Evolutionary conservation across 768 basidiomycete genomes (phyloP), one percentile per base, ranked within the genome.

Genomic region (Termitomyces sp.): DNA sequence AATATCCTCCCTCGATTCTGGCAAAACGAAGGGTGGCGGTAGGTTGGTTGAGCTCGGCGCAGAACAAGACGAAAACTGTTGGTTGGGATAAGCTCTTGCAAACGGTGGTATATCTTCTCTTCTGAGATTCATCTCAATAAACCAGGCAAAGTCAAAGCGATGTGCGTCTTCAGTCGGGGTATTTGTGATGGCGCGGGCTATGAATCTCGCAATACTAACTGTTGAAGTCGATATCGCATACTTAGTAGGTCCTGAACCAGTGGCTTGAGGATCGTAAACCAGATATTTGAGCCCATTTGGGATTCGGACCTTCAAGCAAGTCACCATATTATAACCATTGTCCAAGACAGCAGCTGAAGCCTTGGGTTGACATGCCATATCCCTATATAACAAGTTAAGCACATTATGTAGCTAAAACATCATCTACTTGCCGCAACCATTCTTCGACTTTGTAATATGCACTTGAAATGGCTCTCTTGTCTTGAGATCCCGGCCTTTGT

Each of bases 211-310:
- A 16, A 24, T 50, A 8, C 16, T 14, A 2, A 2, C 2, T 16
- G 33, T 22, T 13, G 49, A 50, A 16, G 13, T 35, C 3, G 49
- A 50, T 16, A 16, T 16, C 11, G 9, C 33, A 13, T 50, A 50
- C 14, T 16, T 50, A 22, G 33, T 35, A 50, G 33, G 33, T 22
- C 33, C 13, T 8, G 49, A 35, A 35, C 49, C 49, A 16, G 32
- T 56, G n/a, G 47, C 55, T 32, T 49, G 36, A 38, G 38, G 33
- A 40, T 56, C 55, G 20, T 36, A 56, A 5, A 56, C 55, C 22
- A 47, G 5, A 36, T 41, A 56, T 38, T 16, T 56, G 26, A 30
- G 47, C 10, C 47, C 55, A n/a, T 22, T 8, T 18, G 22, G 24
- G 40, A 24, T 8, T 8, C 30, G 18, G n/a, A 35, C 48, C 47